Evolutionary conservation across 2,329 filamentous ascomycete genomes (phyloP).

Genomic region (Coleophoma cylindrospora): DNA sequence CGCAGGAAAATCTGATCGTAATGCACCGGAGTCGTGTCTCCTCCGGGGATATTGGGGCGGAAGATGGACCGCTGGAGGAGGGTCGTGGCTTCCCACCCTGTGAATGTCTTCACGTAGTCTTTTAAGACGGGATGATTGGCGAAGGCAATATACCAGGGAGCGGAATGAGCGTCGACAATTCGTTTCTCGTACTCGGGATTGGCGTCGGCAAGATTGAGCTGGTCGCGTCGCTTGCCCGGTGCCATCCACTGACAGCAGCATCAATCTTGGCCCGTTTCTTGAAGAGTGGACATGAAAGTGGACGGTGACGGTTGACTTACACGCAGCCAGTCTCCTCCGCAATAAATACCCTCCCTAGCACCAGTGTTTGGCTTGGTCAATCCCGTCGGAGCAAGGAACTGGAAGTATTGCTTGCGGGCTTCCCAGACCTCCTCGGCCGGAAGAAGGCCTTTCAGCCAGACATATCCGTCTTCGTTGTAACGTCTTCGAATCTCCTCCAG

Average conservation of each 20-base stretch:
- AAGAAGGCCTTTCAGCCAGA: conserved; percentile 35
- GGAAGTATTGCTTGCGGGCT: conserved; percentile 35
- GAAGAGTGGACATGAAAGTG: neutral
- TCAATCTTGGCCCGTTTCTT: neutral
- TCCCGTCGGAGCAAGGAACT: conserved; percentile 29
- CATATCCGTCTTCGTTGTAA: conserved; percentile 32
- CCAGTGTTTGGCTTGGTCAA: neutral
- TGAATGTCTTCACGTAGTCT: conserved; percentile 44
- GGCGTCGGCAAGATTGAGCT: neutral
- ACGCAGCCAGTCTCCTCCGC: neutral
- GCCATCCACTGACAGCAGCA: neutral
- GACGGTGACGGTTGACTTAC: neutral
- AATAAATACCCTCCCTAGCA: neutral
- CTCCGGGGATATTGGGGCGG: conserved; percentile 43
- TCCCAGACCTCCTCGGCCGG: conserved; percentile 36
- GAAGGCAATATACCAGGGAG: neutral
- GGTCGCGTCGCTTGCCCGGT: neutral
- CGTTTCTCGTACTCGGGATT: neutral
- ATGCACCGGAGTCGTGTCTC: conserved; percentile 46
- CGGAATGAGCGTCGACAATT: neutral
- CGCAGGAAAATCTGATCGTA: conserved; percentile 49
- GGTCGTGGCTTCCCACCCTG: conserved; percentile 48
- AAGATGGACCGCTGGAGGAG: conserved; percentile 48
- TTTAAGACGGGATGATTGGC: conserved; percentile 37
- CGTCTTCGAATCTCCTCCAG: conserved; percentile 32